Conservation (phyloP, 768 basidiomycete species). For the Lactifluus volemus region DNA sequence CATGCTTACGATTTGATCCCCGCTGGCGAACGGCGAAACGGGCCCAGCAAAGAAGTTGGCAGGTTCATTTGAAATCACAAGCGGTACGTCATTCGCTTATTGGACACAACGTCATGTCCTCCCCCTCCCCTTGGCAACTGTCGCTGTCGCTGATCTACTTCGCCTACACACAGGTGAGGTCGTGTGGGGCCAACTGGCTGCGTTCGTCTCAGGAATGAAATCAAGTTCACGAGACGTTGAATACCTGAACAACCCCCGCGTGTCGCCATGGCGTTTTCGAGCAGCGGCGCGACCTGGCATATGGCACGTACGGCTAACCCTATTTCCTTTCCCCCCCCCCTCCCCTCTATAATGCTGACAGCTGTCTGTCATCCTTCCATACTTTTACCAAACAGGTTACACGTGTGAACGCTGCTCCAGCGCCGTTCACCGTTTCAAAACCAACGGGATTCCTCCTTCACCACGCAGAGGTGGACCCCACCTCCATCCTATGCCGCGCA, state of each 20-base stretch:
- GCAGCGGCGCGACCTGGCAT: constrained; percentile 13
- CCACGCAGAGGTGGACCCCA: constrained; percentile 11
- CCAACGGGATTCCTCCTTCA: constrained; percentile 16
- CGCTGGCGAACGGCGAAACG: constrained; percentile 5
- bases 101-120: background rate
- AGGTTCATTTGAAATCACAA: constrained; percentile 10
- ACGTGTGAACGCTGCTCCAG: constrained; percentile 12
- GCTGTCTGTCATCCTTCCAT: background rate
- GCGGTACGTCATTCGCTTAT: constrained; percentile 4
- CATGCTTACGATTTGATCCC: constrained; percentile 9
- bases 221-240: constrained; percentile 4
- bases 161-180: constrained; percentile 7
- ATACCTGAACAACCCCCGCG: background rate
- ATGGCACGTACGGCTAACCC: constrained; percentile 11
- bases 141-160: background rate
- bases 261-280: constrained; percentile 15
- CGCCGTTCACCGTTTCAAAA: background rate
- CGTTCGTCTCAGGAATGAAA: constrained; percentile 17
- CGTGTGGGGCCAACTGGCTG: constrained; percentile 16
- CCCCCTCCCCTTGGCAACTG: background rate
- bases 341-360: background rate
- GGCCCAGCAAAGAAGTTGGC: constrained; percentile 1
- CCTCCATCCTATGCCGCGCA: constrained; percentile 2
- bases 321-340: background rate
- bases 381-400: constrained; percentile 1